Evolutionary conservation across 2,329 filamentous ascomycete species (phyloP), one percentile per base, ranked within the genome.

Genomic region (Ophiognomonia clavigignenti-juglandacearum): DNA sequence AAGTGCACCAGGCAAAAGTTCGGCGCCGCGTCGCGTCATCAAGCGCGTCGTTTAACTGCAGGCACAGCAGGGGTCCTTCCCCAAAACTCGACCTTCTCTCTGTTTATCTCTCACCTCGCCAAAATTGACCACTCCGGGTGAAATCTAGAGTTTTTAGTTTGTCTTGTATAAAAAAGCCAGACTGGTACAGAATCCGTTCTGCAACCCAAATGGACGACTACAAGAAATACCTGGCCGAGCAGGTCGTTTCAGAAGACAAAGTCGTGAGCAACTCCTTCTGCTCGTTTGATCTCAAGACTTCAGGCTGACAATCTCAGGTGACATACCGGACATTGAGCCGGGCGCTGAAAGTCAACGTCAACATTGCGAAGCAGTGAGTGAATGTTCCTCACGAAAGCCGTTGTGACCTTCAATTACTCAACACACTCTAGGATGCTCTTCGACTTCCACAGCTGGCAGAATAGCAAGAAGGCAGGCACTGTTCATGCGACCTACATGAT

Each of bases 401-500:
- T 13, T 7, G 27, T 11, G 31, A 18, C 20, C 13, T 1, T 6
- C 32, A 22, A 34, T 29, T 23, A 26, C 37, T 45, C 26, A 51
- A 7, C 4, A 9, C 22, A 27, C 31, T 20, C 16, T 43, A 95
- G 85, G 64, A 95, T 93, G 79, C 80, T 91, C 14, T 95, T 81
- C 66, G 87, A 95, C 26, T 97, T 95, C 56, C 81, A 96, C 64
- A 74, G 77, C 53, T 79, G 75, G 47, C 86, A 95, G 62, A 95
- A 90, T 64, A 74, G 72, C 45, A 88, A 85, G 64, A 85, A 82
- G 51, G 75, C 86, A 0, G 78, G 81, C 19, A 84, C 82, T 22
- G 73, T 96, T n/a, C 81, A 95, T 68, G 93, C 92, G 37, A 96
- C 90, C n/a, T 98, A 96, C 66, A 72, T 96, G 40, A 63, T 98